Base-by-base conservation (phyloP, 306 rosid species). In the Vicia faba region DNA sequence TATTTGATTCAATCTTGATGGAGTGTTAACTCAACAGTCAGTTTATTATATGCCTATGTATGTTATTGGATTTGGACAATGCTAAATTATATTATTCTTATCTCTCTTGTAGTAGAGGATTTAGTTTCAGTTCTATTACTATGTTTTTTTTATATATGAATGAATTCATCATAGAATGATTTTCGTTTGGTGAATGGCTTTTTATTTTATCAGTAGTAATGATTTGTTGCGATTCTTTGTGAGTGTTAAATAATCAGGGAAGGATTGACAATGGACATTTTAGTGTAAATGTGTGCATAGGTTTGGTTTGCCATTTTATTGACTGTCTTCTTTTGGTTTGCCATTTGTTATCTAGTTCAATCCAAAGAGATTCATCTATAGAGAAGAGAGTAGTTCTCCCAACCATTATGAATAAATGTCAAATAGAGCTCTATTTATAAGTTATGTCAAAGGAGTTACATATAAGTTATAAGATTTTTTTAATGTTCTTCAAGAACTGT, bases 21-120 rank as follows among this genome's bases (percentile, higher is more conserved):
- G 74, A 59, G 75, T 82, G 82, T 75, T 81, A 35, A 75, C 85
- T 82, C 66, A 4, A 69, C 81, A 64, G 16, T 63, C 70, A 72
- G 69, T 78, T 53, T 78, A 53, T 53, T 78, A 53, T 80, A 53
- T 64, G 78, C 40, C 61, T 70, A 55, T 64, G 50, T 61, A 38
- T 76, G 78, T 66, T 71, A 62, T 71, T 76, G 75, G 65, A 60
- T 26, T 71, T 77, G 75, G 62, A 60, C 33, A 36, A 36, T 60
- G 36, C 57, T 59, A 16, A 64, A 66, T 50, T 78, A 28, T 73
- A 55, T 68, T 72, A 45, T 80, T 61, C 50, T 29, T 23, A 23
- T 64, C 18, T 55, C 25, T 69, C 64, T 25, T 50, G 59, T 15
- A 58, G 49, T 70, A 41, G 44, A 50, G n/a, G 56, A 20, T 46